Percentiles rank a stretch among this genome's conserved stretches.
These are phyloP conservation scores for Anthracocystis setariae DNA, from an alignment of 1,284 basidiomycete species.

Conservation along the genomic window DNA sequence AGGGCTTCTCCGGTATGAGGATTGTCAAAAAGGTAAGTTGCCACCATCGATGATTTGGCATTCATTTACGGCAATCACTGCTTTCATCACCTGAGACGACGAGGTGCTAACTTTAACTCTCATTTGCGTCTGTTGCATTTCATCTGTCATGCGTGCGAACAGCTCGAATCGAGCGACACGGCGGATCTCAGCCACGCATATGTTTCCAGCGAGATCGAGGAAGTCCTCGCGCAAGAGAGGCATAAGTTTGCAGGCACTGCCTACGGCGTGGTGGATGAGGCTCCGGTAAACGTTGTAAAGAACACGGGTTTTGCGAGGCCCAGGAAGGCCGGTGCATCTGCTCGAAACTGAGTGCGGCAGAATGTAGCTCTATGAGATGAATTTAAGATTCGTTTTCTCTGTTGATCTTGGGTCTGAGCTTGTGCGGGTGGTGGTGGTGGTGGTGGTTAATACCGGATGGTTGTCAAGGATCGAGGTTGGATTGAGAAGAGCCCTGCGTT, in stretches of 20 bases:
- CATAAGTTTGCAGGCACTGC: constrained; percentile 42
- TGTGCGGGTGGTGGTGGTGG: too few species aligned
- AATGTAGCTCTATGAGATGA: neutral
- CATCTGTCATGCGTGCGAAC: too few species aligned
- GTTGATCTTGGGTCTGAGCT: too few species aligned
- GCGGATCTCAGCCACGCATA: constrained; percentile 32
- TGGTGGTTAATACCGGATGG: too few species aligned
- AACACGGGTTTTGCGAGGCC: constrained; percentile 31
- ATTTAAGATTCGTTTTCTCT: too few species aligned
- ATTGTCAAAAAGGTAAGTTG: constrained; percentile 50
- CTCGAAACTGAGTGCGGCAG: constrained; percentile 12
- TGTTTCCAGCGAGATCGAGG: constrained; percentile 33
- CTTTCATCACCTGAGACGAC: too few species aligned
- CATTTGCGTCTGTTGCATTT: too few species aligned
- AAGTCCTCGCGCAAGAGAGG: constrained; percentile 28
- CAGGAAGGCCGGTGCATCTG: constrained; percentile 34
- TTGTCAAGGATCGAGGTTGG: too few species aligned
- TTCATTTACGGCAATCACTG: too few species aligned
- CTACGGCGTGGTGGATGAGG: constrained; percentile 4
- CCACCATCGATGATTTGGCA: too few species aligned
- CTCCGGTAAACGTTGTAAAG: constrained; percentile 18
- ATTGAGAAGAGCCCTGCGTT: too few species aligned
- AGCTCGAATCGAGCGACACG: constrained; percentile 42
- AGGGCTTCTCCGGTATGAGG: constrained; percentile 44
- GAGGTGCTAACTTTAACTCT: neutral